phyloP scores from a whole-genome alignment of 352 stramenopile species.

The Globisporangium cederbergense region DNA sequence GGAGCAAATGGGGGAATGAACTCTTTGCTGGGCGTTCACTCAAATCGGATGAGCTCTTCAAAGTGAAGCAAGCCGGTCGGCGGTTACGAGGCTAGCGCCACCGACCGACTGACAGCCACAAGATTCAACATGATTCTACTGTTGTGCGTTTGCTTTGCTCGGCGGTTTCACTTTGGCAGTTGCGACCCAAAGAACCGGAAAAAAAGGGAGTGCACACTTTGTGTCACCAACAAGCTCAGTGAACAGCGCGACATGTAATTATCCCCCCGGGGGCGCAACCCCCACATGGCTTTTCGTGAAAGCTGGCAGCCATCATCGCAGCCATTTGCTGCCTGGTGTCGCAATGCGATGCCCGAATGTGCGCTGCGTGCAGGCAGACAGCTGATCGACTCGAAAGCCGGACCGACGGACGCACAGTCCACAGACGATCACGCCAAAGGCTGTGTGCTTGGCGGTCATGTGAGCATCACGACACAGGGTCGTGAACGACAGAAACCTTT shows the following conservation, averaged over 20 bases:
- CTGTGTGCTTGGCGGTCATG: neutral
- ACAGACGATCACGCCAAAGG: too few species aligned
- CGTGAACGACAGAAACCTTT: too few species aligned
- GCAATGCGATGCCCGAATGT: neutral
- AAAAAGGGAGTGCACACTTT: neutral
- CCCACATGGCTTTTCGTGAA: neutral
- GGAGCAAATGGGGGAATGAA: conserved; percentile 13
- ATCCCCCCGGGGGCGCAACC: neutral
- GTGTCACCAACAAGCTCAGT: neutral
- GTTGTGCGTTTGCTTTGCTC: neutral
- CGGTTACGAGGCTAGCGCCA: neutral
- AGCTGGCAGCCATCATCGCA: neutral
- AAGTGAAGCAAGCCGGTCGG: neutral
- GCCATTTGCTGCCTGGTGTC: neutral
- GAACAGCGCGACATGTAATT: neutral
- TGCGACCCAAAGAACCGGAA: neutral
- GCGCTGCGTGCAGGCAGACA: neutral
- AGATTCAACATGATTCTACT: conserved; percentile 5
- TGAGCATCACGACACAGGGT: too few species aligned
- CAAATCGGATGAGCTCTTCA: neutral
- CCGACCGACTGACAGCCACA: neutral
- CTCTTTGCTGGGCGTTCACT: too few species aligned
- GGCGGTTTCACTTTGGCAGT: conserved; percentile 1
- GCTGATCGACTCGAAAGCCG: neutral
- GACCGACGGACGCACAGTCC: too few species aligned